These are phyloP conservation scores for Diplogelasinospora grovesii DNA, from an alignment of 495 filamentous ascomycete genomes.

Conservation along the genomic window DNA sequence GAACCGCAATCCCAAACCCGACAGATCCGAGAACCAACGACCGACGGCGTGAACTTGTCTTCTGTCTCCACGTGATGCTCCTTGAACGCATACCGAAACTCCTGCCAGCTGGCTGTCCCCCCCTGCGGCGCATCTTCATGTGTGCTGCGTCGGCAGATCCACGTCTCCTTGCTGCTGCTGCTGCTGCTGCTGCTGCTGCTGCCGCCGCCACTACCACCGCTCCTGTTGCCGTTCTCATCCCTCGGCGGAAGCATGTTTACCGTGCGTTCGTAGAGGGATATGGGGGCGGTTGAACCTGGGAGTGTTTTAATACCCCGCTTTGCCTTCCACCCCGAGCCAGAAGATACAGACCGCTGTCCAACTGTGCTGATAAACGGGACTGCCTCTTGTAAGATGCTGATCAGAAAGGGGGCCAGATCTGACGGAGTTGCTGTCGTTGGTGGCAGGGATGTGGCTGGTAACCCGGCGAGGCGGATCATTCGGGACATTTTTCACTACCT, in stretches of 20 bases:
- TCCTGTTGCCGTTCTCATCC: no score
- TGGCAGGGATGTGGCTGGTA: constrained; percentile 34
- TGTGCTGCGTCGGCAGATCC: constrained; percentile 60
- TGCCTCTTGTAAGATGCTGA: constrained; percentile 47
- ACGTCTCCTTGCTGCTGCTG: constrained; percentile 49
- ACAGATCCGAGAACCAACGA: constrained; percentile 48
- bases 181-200: constrained; percentile 3
- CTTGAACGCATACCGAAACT: constrained; percentile 57
- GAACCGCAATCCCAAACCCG: constrained; percentile 45
- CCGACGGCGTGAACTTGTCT: constrained; percentile 62
- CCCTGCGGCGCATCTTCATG: constrained; percentile 47
- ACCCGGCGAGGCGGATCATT: constrained; percentile 33
- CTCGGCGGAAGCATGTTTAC: no score
- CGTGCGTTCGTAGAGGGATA: no score
- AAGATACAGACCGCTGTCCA: no score
- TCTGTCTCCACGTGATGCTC: constrained; percentile 61
- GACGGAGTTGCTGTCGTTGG: constrained; percentile 17
- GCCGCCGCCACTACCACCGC: no score
- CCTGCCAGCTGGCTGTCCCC: constrained; percentile 58
- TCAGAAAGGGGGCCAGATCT: constrained; percentile 33
- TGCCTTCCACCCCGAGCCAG: no score
- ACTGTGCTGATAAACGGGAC: constrained; percentile 45
- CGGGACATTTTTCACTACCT: no score
- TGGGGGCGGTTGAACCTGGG: no score
- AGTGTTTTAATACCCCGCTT: no score